Evolutionary conservation across 768 basidiomycete species (phyloP), one percentile per base, ranked within the genome.

Genomic region (Rhizopogon vesiculosus): DNA sequence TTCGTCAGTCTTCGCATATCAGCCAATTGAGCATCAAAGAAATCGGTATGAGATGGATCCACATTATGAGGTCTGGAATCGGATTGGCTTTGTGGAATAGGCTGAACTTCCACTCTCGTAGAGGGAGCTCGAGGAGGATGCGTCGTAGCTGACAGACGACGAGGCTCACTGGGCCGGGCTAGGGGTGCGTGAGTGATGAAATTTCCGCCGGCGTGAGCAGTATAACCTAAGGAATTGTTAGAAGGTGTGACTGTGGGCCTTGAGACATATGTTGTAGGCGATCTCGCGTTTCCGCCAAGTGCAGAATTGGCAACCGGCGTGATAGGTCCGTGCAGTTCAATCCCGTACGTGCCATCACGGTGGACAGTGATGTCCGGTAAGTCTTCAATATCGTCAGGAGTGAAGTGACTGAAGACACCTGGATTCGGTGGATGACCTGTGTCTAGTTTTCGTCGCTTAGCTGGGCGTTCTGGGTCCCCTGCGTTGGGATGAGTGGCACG

Each of bases 281-380:
- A 18, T 19, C 18, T 49, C 19, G 19, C 8, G 8, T 38, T 22
- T 15, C 18, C 18, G 16, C 16, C 18, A 5, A 22, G 9, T 49
- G 19, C 19, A 49, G 31, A 15, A 22, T 16, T 33, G 35, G 33
- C 19, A 16, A 15, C 5, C 48, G 1, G 18, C 16, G 19, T 1
- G 48, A 25, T 38, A 16, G 48, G 19, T 8, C 18, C 18, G 12
- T 48, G 33, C 19, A 16, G 22, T 49, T 25, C 22, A 49, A 84
- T 60, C 2, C 67, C 77, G 64, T 86, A 87, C 3, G 79, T 74
- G 18, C 86, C 84, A 64, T 85, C 82, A 4, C 71, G 72, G 31
- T 74, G 72, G n/a, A 88, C 63, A 13, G 81, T 82, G 55, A 89
- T 78, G 56, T 88, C 85, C 35, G 87, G 86, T 19, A 85, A 69